Evolutionary conservation across 2,329 filamentous ascomycete genomes (phyloP).

Genomic region (Monascus ruber): DNA sequence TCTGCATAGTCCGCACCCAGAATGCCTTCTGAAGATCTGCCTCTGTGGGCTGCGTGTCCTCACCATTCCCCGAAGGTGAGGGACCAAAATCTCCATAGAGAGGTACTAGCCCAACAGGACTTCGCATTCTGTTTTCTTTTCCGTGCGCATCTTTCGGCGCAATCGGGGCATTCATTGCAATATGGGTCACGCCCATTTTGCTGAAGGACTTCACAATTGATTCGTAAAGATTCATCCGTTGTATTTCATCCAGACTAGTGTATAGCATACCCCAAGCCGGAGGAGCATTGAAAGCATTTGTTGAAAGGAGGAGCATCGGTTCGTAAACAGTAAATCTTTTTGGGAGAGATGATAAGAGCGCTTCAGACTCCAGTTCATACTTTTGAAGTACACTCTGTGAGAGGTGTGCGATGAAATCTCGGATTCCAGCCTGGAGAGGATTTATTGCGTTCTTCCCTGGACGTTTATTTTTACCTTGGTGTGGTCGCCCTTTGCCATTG

Average conservation of each 20-base stretch:
- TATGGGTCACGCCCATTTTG: conserved; percentile 36
- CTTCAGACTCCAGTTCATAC: conserved; percentile 7
- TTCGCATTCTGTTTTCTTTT: conserved; percentile 59
- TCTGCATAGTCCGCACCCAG: conserved; percentile 70
- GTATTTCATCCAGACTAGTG: conserved; percentile 11
- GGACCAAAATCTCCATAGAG: conserved; percentile 67
- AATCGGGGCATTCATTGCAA: conserved; percentile 50
- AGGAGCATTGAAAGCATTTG: conserved; percentile 31
- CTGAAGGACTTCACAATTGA: conserved; percentile 32
- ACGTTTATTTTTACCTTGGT: conserved; percentile 1
- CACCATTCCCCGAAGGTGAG: conserved; percentile 7
- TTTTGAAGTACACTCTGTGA: conserved; percentile 6
- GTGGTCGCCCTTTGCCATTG: too few species aligned
- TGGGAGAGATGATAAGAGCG: conserved; percentile 16
- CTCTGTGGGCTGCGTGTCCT: conserved; percentile 18
- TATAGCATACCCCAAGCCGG: conserved; percentile 19
- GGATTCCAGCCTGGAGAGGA: conserved; percentile 21
- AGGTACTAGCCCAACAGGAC: conserved; percentile 57
- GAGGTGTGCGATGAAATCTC: conserved; percentile 17
- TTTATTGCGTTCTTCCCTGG: conserved; percentile 9
- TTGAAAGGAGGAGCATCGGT: conserved; percentile 46
- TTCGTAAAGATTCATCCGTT: conserved; percentile 29
- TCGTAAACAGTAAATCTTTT: conserved; percentile 46
- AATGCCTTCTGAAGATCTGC: conserved; percentile 56
- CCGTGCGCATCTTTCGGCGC: conserved; percentile 20